Percentiles rank a stretch among this genome's conserved stretches.
phyloP scores from a whole-genome alignment of 306 rosid genomes.

The Sphenostylis stenocarpa region DNA sequence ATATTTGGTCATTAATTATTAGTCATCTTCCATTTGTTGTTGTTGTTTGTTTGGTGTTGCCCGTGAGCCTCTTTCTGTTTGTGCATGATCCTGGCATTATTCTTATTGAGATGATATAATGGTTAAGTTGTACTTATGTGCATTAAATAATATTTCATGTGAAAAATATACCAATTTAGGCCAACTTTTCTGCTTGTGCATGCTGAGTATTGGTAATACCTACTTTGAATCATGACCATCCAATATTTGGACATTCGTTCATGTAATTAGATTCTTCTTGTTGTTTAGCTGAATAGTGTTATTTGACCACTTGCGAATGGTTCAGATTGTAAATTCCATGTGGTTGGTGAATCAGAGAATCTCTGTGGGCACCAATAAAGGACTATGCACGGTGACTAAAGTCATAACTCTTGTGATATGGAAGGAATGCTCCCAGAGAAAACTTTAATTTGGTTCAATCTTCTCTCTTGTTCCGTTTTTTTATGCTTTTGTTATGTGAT shows the following conservation, averaged over 20 bases:
- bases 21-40: conserved; percentile 41
- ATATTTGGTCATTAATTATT: background rate
- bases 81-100: conserved; percentile 52
- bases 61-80: conserved; percentile 68
- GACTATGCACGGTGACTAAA: background rate
- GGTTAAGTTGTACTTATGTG: conserved; percentile 1
- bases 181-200: conserved; percentile 4
- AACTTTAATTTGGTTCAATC: background rate
- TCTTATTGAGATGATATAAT: conserved; percentile 32
- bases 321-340: conserved; percentile 1
- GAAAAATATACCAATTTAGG: background rate
- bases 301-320: conserved; percentile 26
- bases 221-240: conserved; percentile 29
- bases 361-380: conserved; percentile 13
- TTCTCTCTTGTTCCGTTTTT: background rate
- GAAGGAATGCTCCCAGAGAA: background rate
- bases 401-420: conserved; percentile 18
- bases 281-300: conserved; percentile 19
- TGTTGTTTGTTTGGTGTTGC: conserved; percentile 57
- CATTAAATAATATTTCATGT: background rate
- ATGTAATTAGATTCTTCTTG: conserved; percentile 26
- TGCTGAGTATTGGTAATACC: background rate
- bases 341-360: conserved; percentile 20
- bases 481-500: background rate
- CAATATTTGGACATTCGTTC: conserved; percentile 23